Conservation (phyloP, 1,139 yeast genomes). For the Hansenula sp. region DNA sequence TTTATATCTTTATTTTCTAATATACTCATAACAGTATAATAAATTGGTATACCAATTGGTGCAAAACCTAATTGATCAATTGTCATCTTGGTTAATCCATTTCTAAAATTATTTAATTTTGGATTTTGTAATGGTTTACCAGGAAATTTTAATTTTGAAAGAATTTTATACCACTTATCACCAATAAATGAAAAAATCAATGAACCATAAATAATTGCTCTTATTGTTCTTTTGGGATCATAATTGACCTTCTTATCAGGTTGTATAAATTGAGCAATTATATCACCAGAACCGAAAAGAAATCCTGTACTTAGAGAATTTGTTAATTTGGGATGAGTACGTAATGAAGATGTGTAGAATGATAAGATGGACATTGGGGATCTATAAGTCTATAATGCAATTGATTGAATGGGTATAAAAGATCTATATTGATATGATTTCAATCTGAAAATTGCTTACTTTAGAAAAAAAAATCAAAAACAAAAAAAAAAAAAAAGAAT, state of each 20-base stretch:
- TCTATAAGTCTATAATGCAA: background rate
- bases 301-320: constrained; percentile 54
- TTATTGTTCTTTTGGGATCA: constrained; percentile 46
- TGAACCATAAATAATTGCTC: constrained; percentile 74
- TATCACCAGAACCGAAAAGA: constrained; percentile 74
- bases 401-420: too few species aligned
- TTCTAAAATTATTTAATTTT: constrained; percentile 23
- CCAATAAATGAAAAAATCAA: constrained; percentile 76
- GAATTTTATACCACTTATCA: constrained; percentile 60
- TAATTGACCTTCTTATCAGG: constrained; percentile 36
- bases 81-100: constrained; percentile 46
- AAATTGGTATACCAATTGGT: constrained; percentile 68
- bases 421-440: too few species aligned
- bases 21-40: constrained; percentile 61
- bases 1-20: constrained; percentile 44
- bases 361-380: constrained; percentile 4
- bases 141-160: constrained; percentile 44
- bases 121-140: constrained; percentile 23
- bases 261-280: constrained; percentile 55
- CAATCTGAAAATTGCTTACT: too few species aligned
- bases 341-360: constrained; percentile 35
- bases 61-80: constrained; percentile 77
- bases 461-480: too few species aligned
- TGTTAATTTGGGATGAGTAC: constrained; percentile 46
- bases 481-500: too few species aligned